These are phyloP conservation scores for Glycine soja DNA, from an alignment of 306 rosid genomes.

Conservation along the genomic window DNA sequence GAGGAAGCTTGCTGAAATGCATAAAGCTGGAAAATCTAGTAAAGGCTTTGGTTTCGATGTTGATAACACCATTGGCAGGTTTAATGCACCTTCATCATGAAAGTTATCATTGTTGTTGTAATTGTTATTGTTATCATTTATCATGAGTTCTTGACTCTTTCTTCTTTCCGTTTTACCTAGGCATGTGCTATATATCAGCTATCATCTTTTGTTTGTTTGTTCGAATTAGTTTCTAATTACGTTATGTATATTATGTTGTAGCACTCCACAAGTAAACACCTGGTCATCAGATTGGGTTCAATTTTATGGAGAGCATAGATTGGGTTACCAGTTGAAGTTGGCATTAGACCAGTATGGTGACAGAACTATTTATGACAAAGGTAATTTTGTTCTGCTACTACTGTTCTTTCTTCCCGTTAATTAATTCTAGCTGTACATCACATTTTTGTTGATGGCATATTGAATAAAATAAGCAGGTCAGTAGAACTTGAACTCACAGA, in stretches of 20 bases:
- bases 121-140: neutral
- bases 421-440: neutral
- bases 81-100: conserved; percentile 21
- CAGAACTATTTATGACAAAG: conserved; percentile 74
- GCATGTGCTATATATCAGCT: conserved; percentile 9
- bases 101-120: conserved; percentile 15
- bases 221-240: conserved; percentile 29
- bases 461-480: neutral
- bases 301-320: conserved; percentile 83
- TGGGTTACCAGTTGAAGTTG: conserved; percentile 87
- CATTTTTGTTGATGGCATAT: neutral
- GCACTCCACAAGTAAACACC: conserved; percentile 91
- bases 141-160: neutral
- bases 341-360: conserved; percentile 75
- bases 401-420: conserved; percentile 12
- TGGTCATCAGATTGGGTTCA: conserved; percentile 94
- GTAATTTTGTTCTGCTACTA: conserved; percentile 48
- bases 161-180: conserved; percentile 3
- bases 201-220: conserved; percentile 7
- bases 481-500: neutral
- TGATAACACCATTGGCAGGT: conserved; percentile 96
- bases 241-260: conserved; percentile 46
- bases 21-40: conserved; percentile 80
- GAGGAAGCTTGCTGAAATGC: conserved; percentile 95
- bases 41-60: conserved; percentile 90